phyloP scores from a whole-genome alignment of 257 asterid genomes.

The Petunia axillaris region DNA sequence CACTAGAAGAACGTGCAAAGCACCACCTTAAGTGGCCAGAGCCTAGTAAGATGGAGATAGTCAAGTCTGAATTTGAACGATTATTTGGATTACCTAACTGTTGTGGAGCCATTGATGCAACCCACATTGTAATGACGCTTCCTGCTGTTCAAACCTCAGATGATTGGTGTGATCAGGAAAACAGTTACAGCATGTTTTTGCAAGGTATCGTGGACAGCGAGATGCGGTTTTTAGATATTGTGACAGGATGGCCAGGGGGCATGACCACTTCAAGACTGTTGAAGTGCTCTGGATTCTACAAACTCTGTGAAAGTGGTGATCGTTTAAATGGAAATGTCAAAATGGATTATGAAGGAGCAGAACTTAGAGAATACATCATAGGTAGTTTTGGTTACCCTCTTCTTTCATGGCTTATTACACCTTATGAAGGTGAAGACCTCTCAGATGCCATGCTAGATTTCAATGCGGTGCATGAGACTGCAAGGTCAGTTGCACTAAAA shows the following conservation, averaged over 20 bases:
- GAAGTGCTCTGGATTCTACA: constrained; percentile 74
- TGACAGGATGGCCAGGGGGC: constrained; percentile 98
- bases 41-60: constrained; percentile 44
- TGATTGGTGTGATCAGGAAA: constrained; percentile 93
- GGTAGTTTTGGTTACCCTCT: constrained; percentile 83
- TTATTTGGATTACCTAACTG: constrained; percentile 80
- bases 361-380: constrained; percentile 72
- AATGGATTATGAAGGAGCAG: constrained; percentile 40
- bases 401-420: constrained; percentile 93
- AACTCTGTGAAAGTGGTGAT: constrained; percentile 69
- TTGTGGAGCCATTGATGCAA: constrained; percentile 91
- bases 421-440: constrained; percentile 51
- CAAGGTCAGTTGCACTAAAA: constrained; percentile 55
- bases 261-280: constrained; percentile 77
- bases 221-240: constrained; percentile 72
- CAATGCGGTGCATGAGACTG: constrained; percentile 56
- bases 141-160: constrained; percentile 94
- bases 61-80: constrained; percentile 63
- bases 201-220: constrained; percentile 84
- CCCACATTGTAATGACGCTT: constrained; percentile 89
- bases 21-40: constrained; percentile 96
- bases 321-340: constrained; percentile 58
- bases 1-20: constrained; percentile 87
- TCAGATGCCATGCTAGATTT: constrained; percentile 37
- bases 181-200: constrained; percentile 87